Percentiles rank a stretch among this genome's conserved stretches.
These are phyloP conservation scores for Phytophthora pseudosyringae DNA, from an alignment of 352 stramenopile genomes.

Conservation along the genomic window DNA sequence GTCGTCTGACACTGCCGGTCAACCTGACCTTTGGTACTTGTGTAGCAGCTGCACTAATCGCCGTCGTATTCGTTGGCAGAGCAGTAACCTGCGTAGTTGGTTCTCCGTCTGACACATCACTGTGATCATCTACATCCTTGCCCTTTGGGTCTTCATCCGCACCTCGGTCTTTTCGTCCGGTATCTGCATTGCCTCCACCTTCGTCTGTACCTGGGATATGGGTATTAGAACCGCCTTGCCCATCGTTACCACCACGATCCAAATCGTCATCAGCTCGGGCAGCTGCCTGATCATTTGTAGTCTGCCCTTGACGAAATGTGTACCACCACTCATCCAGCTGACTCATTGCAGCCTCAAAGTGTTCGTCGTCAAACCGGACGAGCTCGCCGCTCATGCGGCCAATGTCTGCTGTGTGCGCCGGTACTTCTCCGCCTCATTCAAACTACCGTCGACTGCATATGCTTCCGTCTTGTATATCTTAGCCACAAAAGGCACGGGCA, in stretches of 20 bases:
- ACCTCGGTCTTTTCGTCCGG: background rate
- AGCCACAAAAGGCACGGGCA: conserved; percentile 4
- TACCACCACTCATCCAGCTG: conserved; percentile 20
- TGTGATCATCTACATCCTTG: background rate
- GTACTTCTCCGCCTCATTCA: conserved; percentile 15
- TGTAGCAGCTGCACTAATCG: background rate
- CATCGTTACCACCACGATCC: background rate
- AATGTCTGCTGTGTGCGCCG: conserved; percentile 9
- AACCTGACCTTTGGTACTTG: background rate
- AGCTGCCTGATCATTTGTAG: no score
- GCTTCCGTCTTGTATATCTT: conserved; percentile 1
- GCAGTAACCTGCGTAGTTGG: background rate
- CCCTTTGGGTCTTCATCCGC: no score
- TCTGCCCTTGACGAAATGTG: background rate
- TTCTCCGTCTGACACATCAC: background rate
- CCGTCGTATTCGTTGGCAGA: background rate
- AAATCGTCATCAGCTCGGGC: no score
- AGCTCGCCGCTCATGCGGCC: conserved; percentile 8
- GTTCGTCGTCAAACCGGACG: background rate
- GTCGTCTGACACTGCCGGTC: background rate
- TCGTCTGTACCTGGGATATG: background rate
- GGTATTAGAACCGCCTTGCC: background rate
- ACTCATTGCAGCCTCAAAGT: conserved; percentile 5
- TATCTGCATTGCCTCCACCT: background rate
- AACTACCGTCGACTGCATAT: no score